A percentile compares a stretch with the other conserved stretches of the same genome.
Evolutionary conservation across 352 stramenopile genomes (phyloP).

Genomic region (Globisporangium recalcitrans): DNA sequence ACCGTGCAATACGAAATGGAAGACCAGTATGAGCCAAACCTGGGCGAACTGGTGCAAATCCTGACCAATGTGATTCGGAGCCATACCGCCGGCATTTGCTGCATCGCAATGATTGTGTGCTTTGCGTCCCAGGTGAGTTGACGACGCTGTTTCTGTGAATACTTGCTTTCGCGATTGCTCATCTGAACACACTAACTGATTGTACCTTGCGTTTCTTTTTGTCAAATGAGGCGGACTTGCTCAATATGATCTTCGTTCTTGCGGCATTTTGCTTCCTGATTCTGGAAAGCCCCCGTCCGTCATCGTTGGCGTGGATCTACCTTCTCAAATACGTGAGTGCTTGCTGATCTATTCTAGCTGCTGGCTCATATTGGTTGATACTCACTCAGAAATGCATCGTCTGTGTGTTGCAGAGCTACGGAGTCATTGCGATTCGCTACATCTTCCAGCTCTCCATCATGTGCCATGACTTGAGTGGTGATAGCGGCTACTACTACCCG

Average conservation of each 20-base stretch:
- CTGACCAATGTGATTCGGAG: conserved; percentile 64
- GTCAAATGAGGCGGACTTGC: conserved; percentile 50
- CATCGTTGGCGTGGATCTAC: conserved; percentile 54
- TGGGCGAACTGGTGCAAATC: conserved; percentile 53
- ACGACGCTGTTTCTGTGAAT: not conserved
- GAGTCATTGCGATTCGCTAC: conserved; percentile 58
- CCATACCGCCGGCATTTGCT: conserved; percentile 56
- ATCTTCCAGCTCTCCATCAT: conserved; percentile 82
- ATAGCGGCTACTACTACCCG: conserved; percentile 57
- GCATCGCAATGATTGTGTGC: conserved; percentile 51
- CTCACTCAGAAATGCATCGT: not conserved
- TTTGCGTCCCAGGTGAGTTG: conserved; percentile 67
- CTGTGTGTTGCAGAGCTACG: conserved; percentile 35
- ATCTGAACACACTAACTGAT: not conserved
- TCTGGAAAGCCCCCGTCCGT: conserved; percentile 68
- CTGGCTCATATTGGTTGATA: not conserved
- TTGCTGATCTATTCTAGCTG: not conserved
- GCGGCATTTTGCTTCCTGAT: conserved; percentile 64
- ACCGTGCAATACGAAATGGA: conserved; percentile 69
- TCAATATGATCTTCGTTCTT: conserved; percentile 79
- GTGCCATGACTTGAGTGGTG: conserved; percentile 54
- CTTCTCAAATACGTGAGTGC: conserved; percentile 79
- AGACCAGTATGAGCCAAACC: conserved; percentile 62
- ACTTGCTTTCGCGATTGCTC: not conserved
- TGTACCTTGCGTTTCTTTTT: conserved; percentile 4